Evolutionary conservation across 352 stramenopile genomes (phyloP), one percentile per base, ranked within the genome.

Genomic region (Thraustochytrium sp.): DNA sequence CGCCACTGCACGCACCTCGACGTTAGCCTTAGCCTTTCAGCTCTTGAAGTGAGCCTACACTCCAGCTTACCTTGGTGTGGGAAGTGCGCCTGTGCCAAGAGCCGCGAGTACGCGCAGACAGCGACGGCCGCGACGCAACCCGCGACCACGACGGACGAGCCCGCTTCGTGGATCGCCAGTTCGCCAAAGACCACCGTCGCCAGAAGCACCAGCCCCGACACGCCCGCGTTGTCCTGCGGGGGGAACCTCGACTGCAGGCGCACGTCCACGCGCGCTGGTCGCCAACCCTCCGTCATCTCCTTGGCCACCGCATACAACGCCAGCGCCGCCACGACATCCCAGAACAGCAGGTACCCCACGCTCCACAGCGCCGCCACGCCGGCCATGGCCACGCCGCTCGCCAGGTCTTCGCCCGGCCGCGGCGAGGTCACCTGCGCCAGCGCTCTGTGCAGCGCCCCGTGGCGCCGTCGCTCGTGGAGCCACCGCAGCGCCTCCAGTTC

Each of bases 51-150:
- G n/a, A n/a, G n/a, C n/a, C n/a, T n/a, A n/a, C n/a, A n/a, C n/a
- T n/a, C n/a, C n/a, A n/a, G n/a, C 59, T 55, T 72, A 72, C 59
- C 26, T 44, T 72, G 59, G 36, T 72, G 59, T n/a, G 59, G 59
- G 26, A 72, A 72, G 26, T 72, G 59, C 9, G 59, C 59, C 59
- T 44, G 42, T 55, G 59, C 59, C 59, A 72, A 29, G 36, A 72
- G 34, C 1, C 59, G 34, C 3, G 59, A 72, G 26, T 72, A 72
- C 29, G 59, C 59, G 26, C 59, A 72, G 18, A 49, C 11, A 38
- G 40, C 16, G 34, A 72, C 16, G 16, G 36, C 59, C 40, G 18
- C 34, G 8, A 44, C 18, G 59, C 34, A 72, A 26, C 42, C 36
- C 36, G 40, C 40, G 40, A 21, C 26, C n/a, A 46, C 16, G 13